These are phyloP conservation scores for Salix brachista DNA, from an alignment of 345 rosid genomes.

Conservation along the genomic window DNA sequence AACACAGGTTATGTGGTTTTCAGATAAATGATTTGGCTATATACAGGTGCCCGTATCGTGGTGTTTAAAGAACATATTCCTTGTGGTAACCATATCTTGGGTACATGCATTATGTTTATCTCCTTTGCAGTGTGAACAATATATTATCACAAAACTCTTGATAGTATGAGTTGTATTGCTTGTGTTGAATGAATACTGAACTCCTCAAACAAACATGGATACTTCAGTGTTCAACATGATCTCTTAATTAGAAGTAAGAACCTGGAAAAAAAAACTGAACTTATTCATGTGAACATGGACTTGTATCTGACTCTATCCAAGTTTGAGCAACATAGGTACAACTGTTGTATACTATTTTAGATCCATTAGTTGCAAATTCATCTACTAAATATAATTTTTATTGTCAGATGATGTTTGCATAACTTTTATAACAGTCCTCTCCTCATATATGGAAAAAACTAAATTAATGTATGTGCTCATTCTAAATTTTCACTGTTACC, in stretches of 20 bases:
- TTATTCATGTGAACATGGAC: not conserved
- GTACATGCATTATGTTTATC: not conserved
- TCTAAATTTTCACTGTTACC: not conserved
- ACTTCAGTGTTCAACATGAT: not conserved
- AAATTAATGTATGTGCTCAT: not conserved
- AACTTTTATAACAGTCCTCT: conserved; percentile 1
- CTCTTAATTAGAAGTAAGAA: not conserved
- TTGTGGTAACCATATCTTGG: not conserved
- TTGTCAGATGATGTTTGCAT: conserved; percentile 6
- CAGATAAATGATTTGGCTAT: not conserved
- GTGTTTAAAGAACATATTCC: not conserved
- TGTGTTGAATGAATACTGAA: too few relatives aligned
- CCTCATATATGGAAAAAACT: not conserved
- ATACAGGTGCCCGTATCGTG: not conserved
- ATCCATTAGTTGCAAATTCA: not conserved
- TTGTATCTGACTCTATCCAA: not conserved
- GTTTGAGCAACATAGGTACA: not conserved
- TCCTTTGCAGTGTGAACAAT: not conserved
- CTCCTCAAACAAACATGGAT: not conserved
- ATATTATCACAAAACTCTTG: not conserved
- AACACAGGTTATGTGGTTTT: not conserved
- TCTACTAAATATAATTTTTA: not conserved
- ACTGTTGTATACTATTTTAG: not conserved
- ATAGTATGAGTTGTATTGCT: not conserved
- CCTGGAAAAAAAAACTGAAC: not conserved